phyloP scores from a whole-genome alignment of 108 stramenopile genomes.

The Aureococcus anophagefferens region DNA sequence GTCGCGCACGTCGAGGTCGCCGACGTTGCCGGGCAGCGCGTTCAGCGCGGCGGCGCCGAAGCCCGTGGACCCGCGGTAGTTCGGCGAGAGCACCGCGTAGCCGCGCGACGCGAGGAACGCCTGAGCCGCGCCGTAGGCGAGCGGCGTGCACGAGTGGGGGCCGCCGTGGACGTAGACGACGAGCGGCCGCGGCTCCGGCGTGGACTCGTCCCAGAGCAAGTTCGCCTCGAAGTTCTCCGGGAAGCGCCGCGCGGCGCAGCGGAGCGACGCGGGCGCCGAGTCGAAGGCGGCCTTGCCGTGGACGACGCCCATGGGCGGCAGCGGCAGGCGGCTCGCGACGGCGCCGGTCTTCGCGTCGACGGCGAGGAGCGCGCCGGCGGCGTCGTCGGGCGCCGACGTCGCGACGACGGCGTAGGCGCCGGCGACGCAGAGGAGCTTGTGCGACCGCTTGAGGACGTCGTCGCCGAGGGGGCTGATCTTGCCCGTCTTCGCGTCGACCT shows the following conservation, averaged over 20 bases:
- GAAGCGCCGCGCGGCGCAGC: not conserved
- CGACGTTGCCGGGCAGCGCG: slow-evolving; percentile 52
- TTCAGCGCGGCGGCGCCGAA: slow-evolving; percentile 61
- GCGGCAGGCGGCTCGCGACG: too few relatives aligned
- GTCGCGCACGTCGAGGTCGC: slow-evolving; percentile 63
- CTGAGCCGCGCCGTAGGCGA: not conserved
- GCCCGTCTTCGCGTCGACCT: not conserved
- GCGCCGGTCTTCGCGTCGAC: too few relatives aligned
- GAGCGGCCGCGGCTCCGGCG: slow-evolving; percentile 9
- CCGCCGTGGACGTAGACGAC: slow-evolving; percentile 21
- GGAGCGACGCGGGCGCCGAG: not conserved
- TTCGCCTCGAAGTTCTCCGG: not conserved
- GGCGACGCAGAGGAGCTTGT: not conserved
- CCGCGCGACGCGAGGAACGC: slow-evolving; percentile 39
- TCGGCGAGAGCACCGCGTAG: slow-evolving; percentile 68
- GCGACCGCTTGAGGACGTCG: not conserved
- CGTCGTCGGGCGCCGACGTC: not conserved
- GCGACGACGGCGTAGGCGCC: not conserved
- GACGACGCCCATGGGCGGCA: too few relatives aligned
- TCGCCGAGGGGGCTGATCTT: not conserved
- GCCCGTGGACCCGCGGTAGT: slow-evolving; percentile 71
- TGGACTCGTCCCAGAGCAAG: not conserved
- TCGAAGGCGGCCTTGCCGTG: too few relatives aligned
- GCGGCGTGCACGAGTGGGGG: slow-evolving; percentile 13
- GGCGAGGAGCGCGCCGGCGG: not conserved